Base-by-base conservation (phyloP, 2,329 filamentous ascomycete genomes). In the Lizonia empirigonia region DNA sequence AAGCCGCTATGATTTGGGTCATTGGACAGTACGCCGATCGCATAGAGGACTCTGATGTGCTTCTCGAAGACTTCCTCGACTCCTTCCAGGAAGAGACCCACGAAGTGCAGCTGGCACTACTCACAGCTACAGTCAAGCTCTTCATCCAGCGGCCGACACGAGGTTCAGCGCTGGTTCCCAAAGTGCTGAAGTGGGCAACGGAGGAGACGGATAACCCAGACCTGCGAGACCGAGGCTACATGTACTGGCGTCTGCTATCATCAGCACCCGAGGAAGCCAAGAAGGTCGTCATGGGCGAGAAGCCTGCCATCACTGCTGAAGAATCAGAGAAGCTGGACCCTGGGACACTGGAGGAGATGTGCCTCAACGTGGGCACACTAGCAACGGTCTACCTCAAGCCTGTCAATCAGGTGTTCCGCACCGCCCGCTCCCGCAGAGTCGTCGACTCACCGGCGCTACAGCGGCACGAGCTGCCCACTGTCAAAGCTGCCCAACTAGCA, bases 171-270 rank as follows among this genome's bases (percentile, higher is more conserved):
- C 81, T 99, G 6, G 93, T 99, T 0, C 94, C 93, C 1, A 91
- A 91, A 67, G 93, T 97, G 2, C 80, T 99, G 41, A 97, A 97
- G 75, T 97, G 94, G 93, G 95, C 94, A 4, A 99, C 94, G 0
- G 94, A 97, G 73, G 94, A 97, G 73, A 97, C 93, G n/a, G 94
- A 99, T 70, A 97, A 99, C 73, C 94, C 94, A 0, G 94, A 99
- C 74, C 84, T 99, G 22, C 87, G 94, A 58, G 94, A 99, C 72
- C 82, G 94, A 64, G 94, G 94, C 0, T 99, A 97, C 78, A 97
- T 99, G 92, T 99, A 99, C 79, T 99, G 94, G 94, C 90, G 94
- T 4, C 82, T 99, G 12, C 82, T 99, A 1, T 96, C 91, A 1
- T 95, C 91, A 0, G 92, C 97, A 71, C 93, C 96, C 62, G 86